A percentile compares a stretch with the other conserved stretches of the same genome.
These are phyloP conservation scores for Nasturtium officinale DNA, from an alignment of 345 rosid species.

Conservation along the genomic window DNA sequence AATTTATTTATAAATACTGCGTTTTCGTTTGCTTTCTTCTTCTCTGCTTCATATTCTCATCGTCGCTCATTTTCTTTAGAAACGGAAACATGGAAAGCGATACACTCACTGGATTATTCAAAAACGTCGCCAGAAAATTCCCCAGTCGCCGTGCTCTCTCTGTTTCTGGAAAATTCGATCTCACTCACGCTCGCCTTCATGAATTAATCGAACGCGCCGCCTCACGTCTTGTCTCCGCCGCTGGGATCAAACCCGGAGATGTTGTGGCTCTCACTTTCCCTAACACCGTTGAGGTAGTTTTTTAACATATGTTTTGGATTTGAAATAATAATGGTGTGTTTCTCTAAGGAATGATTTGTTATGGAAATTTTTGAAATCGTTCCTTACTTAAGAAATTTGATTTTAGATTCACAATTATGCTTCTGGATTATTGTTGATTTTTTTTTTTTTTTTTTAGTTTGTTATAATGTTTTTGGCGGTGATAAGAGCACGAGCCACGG, in stretches of 20 bases:
- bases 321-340: background rate
- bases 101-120: slow-evolving; percentile 54
- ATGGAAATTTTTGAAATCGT: background rate
- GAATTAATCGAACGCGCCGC: slow-evolving; percentile 57
- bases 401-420: background rate
- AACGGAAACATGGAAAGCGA: slow-evolving; percentile 45
- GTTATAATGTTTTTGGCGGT: slow-evolving; percentile 60
- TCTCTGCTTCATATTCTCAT: slow-evolving; percentile 1
- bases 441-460: slow-evolving; percentile 47
- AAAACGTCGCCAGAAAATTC: slow-evolving; percentile 48
- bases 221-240: slow-evolving; percentile 48
- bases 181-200: slow-evolving; percentile 56
- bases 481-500: slow-evolving; percentile 59
- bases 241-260: slow-evolving; percentile 56
- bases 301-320: background rate
- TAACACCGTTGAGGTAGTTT: slow-evolving; percentile 65
- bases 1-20: slow-evolving; percentile 18
- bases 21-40: background rate
- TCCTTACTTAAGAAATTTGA: background rate
- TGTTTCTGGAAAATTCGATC: slow-evolving; percentile 55
- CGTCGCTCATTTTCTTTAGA: background rate
- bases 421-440: background rate
- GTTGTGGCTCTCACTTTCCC: slow-evolving; percentile 69
- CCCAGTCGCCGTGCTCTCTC: slow-evolving; percentile 55
- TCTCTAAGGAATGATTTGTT: background rate